These are phyloP conservation scores for Russula foetens DNA, from an alignment of 768 basidiomycete genomes.

Conservation along the genomic window DNA sequence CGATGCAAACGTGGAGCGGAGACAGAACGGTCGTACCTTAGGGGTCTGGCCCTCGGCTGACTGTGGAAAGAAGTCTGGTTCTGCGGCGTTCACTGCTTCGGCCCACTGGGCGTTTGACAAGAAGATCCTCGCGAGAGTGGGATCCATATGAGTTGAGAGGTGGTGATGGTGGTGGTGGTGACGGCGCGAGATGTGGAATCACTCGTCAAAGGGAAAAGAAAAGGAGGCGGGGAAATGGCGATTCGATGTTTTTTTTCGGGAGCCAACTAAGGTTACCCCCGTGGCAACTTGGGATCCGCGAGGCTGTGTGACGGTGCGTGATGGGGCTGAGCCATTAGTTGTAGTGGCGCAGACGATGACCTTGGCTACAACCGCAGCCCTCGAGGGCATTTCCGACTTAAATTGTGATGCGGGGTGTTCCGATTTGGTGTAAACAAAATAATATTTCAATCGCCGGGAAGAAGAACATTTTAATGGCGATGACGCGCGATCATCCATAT, in stretches of 20 bases:
- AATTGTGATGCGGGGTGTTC: too few species aligned
- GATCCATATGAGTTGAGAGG: constrained; percentile 11
- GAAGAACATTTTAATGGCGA: too few species aligned
- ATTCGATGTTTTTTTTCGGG: neutral
- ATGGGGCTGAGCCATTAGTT: neutral
- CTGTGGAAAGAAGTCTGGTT: constrained; percentile 57
- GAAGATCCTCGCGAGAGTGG: constrained; percentile 30
- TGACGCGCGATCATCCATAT: too few species aligned
- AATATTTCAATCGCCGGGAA: too few species aligned
- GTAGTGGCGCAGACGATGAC: neutral
- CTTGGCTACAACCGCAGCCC: neutral
- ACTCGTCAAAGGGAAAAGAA: neutral
- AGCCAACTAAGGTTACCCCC: too few species aligned
- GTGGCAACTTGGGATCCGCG: neutral
- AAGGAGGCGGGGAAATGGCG: neutral
- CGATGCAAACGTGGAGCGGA: constrained; percentile 1
- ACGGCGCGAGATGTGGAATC: neutral
- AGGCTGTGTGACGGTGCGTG: neutral
- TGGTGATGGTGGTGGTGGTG: neutral
- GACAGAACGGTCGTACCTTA: constrained; percentile 36
- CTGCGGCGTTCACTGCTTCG: constrained; percentile 39
- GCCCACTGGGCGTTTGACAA: constrained; percentile 65
- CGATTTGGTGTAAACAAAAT: too few species aligned
- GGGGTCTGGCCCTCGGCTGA: constrained; percentile 58
- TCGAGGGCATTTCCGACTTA: constrained; percentile 2